Evolutionary conservation across 768 basidiomycete species (phyloP), one percentile per base, ranked within the genome.

Genomic region (Kwoniella heveanensis): DNA sequence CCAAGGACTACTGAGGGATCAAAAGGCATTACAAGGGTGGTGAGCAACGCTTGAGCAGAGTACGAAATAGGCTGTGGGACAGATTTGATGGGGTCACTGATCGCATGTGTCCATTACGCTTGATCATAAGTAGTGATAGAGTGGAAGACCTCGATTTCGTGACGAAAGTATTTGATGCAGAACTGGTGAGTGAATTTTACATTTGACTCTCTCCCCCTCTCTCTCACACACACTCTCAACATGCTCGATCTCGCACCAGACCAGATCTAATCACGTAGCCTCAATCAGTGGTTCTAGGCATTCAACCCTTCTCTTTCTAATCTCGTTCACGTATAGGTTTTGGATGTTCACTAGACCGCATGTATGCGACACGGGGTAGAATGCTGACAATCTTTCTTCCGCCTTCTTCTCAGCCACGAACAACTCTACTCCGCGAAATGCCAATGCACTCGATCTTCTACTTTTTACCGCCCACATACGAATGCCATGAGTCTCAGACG

Each of bases 381-480:
- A n/a, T n/a, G n/a, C n/a, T n/a, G n/a, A n/a, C n/a, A 44, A 9
- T 7, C 10, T 8, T 3, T 9, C 39, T 19, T 19, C 19, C 27
- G 10, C 26, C 17, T 39, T 57, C 26, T 37, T 17, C 32, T 47
- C 39, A 76, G 74, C 58, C 74, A 1, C 71, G 73, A 7, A 63
- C 70, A 2, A 60, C 62, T 19, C 17, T 61, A 57, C 74, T 95
- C 21, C 83, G 84, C 39, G 92, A 95, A 66, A 83, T 96, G 37
- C 85, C 89, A 0, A 70, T 75, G 1, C 82, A 87, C 24, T 88
- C 86, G 0, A 86, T 88, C 0, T 95, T 88, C 78, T 86, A 95
- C 80, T 97, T 96, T 77, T 77, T 85, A 19, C 85, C 86, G 2
- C 91, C 91, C 0, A 82, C 89, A 55, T 84, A 86, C 59, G 54